A percentile compares a stretch with the other conserved stretches of the same genome.
phyloP scores from a whole-genome alignment of 202 grass and related monocot species.

The Bolboschoenoplectus hybrid region DNA sequence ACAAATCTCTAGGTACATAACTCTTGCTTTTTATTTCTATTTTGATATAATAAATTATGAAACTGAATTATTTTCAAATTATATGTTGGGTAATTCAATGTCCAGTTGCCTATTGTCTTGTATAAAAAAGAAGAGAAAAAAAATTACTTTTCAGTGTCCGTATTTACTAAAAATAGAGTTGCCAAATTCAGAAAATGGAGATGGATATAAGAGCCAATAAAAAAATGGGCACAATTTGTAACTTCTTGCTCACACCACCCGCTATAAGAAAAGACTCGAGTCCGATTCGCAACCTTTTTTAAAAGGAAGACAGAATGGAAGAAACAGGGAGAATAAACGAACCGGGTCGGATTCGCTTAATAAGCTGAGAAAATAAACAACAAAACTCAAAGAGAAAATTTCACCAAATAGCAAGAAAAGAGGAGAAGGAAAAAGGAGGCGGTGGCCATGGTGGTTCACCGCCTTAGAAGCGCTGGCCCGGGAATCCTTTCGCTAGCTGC shows the following conservation, averaged over 20 bases:
- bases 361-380: not conserved
- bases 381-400: not conserved
- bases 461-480: constrained; percentile 48
- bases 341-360: not conserved
- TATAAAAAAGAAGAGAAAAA: no score
- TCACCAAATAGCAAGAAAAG: not conserved
- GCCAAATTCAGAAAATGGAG: no score
- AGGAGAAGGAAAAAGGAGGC: not conserved
- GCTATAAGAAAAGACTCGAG: not conserved
- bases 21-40: no score
- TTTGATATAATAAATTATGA: no score
- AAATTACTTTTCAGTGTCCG: no score
- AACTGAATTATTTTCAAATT: no score
- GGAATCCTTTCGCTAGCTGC: constrained; percentile 41
- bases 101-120: no score
- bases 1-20: no score
- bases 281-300: not conserved
- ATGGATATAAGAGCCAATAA: not conserved
- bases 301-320: not conserved
- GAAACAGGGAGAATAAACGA: not conserved
- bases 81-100: no score
- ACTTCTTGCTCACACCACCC: not conserved
- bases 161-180: no score
- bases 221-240: not conserved
- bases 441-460: constrained; percentile 55